These are phyloP conservation scores for Aureobasidium sp. DNA, from an alignment of 2,329 filamentous ascomycete species.

Conservation along the genomic window DNA sequence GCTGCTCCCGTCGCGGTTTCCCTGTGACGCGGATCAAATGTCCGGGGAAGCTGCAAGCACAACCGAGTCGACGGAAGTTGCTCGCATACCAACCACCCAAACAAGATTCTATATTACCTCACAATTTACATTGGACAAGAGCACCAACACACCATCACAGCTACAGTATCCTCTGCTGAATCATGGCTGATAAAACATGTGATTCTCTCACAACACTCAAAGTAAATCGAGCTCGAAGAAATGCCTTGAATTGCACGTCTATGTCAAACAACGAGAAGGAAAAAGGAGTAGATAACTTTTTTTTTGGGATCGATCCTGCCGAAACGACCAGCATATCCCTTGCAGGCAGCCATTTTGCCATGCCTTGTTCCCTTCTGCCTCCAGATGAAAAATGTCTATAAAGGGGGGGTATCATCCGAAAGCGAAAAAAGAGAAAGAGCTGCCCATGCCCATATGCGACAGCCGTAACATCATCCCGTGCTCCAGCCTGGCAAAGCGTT, in stretches of 20 bases:
- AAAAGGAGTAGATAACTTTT: conserved; percentile 8
- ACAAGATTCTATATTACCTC: neutral
- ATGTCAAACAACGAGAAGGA: neutral
- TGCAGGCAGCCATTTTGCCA: conserved; percentile 15
- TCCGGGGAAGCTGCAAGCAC: conserved; percentile 10
- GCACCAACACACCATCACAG: neutral
- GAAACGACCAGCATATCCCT: conserved; percentile 17
- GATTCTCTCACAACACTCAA: neutral
- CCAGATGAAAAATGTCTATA: conserved; percentile 18
- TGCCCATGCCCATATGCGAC: conserved; percentile 14
- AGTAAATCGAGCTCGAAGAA: neutral
- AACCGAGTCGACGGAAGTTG: neutral
- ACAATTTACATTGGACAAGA: neutral
- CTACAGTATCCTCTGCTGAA: no score
- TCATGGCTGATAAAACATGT: no score
- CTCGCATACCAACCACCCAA: no score
- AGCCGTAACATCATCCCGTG: conserved; percentile 15
- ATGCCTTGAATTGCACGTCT: neutral
- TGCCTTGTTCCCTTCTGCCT: conserved; percentile 14
- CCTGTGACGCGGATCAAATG: neutral
- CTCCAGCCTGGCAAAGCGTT: conserved; percentile 14
- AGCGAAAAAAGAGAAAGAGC: conserved; percentile 14
- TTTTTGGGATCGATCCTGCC: conserved; percentile 17
- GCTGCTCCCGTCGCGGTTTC: conserved; percentile 1
- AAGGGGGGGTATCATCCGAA: conserved; percentile 18